These are phyloP conservation scores for Zygosaccharomyces pseudobailii DNA, from an alignment of 1,139 yeast species.

Conservation along the genomic window DNA sequence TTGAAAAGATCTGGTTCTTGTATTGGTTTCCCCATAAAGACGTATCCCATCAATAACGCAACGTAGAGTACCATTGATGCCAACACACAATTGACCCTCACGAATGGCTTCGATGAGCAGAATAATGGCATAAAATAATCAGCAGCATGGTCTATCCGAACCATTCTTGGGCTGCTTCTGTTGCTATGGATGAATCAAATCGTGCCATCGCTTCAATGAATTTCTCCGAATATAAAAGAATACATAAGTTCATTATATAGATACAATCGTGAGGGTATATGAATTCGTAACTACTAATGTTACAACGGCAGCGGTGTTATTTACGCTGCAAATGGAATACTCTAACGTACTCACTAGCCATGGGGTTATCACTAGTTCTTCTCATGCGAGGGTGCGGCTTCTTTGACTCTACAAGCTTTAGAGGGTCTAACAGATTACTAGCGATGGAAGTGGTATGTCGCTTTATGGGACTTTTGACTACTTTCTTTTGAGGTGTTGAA, in stretches of 20 bases:
- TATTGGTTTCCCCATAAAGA: conserved; percentile 22
- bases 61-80: conserved; percentile 15
- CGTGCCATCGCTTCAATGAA: neutral
- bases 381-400: conserved; percentile 33
- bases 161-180: conserved; percentile 19
- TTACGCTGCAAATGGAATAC: conserved; percentile 29
- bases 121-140: conserved; percentile 33
- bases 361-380: conserved; percentile 29
- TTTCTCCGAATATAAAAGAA: conserved; percentile 1
- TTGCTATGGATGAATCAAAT: neutral
- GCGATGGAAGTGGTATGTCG: conserved; percentile 1
- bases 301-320: neutral
- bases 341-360: conserved; percentile 28
- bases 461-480: neutral
- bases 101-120: conserved; percentile 29
- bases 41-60: conserved; percentile 21
- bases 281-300: conserved; percentile 2
- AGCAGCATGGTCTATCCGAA: conserved; percentile 31
- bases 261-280: neutral
- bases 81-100: conserved; percentile 18
- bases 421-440: conserved; percentile 2
- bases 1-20: conserved; percentile 30
- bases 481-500: conserved; percentile 1
- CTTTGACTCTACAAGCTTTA: conserved; percentile 27
- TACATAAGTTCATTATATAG: conserved; percentile 1